Evolutionary conservation across 768 basidiomycete species (phyloP).

Genomic region (Filobasidium floriforme): DNA sequence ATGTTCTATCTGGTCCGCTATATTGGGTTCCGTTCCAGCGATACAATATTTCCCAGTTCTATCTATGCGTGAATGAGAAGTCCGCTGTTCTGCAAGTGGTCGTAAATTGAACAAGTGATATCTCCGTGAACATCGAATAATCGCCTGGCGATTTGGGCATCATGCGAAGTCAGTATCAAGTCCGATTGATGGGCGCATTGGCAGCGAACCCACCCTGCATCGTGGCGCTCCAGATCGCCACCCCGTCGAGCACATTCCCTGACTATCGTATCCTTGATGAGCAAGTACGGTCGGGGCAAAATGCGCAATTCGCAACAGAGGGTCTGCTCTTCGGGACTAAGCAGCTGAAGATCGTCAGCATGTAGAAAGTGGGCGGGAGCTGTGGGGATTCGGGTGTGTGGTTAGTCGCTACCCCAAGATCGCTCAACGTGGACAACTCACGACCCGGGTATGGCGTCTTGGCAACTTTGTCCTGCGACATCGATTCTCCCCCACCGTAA

Average conservation of each 20-base stretch:
- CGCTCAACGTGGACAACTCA: neutral
- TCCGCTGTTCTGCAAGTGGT: neutral
- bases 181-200: neutral
- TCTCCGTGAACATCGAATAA: neutral
- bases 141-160: neutral
- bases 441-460: neutral
- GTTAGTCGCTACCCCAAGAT: neutral
- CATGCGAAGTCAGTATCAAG: neutral
- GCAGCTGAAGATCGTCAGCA: conserved; percentile 78
- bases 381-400: conserved; percentile 6
- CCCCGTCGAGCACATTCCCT: conserved; percentile 84
- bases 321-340: conserved; percentile 75
- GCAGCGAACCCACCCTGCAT: conserved; percentile 50
- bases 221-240: conserved; percentile 76
- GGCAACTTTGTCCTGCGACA: neutral
- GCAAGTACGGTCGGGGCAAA: conserved; percentile 87
- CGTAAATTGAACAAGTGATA: neutral
- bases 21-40: neutral
- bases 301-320: conserved; percentile 85
- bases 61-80: neutral
- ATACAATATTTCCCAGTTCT: neutral
- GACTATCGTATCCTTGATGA: conserved; percentile 89
- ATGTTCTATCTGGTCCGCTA: neutral
- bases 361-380: conserved; percentile 80
- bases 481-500: neutral